Evolutionary conservation across 257 asterid genomes (phyloP).

Genomic region (Euphrasia confusa): DNA sequence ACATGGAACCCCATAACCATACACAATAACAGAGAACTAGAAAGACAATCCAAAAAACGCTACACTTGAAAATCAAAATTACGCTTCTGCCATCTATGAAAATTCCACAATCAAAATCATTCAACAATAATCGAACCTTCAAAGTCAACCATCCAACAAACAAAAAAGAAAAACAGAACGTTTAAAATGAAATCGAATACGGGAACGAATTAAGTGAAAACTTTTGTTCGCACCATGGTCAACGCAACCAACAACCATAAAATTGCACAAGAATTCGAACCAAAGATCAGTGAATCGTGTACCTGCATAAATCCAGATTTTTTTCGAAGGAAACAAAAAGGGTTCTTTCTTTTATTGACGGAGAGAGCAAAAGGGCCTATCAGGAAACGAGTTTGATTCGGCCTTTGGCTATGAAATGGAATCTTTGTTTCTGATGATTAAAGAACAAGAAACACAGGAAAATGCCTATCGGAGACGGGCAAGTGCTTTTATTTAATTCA

Average conservation of each 20-base stretch:
- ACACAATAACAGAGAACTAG: constrained; percentile 1
- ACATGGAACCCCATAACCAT: no score
- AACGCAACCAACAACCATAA: not conserved
- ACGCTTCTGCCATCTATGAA: not conserved
- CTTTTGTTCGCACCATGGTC: not conserved
- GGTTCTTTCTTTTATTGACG: not conserved
- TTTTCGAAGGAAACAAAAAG: not conserved
- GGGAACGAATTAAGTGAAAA: constrained; percentile 1
- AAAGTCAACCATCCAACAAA: constrained; percentile 23
- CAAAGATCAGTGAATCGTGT: not conserved
- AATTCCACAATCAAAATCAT: not conserved
- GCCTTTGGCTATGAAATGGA: constrained; percentile 13
- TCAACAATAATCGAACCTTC: constrained; percentile 2
- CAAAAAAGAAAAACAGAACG: not conserved
- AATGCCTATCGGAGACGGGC: not conserved
- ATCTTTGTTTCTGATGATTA: not conserved
- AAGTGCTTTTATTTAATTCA: not conserved
- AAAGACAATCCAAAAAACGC: not conserved
- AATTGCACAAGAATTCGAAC: not conserved
- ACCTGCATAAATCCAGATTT: constrained; percentile 12
- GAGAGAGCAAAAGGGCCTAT: constrained; percentile 13
- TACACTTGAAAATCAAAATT: not conserved
- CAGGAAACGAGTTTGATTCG: constrained; percentile 18
- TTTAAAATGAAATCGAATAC: constrained; percentile 5
- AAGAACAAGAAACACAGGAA: not conserved